Evolutionary conservation across 2,329 filamentous ascomycete genomes (phyloP).

Genomic region (Purpureocillium takamizusanense): DNA sequence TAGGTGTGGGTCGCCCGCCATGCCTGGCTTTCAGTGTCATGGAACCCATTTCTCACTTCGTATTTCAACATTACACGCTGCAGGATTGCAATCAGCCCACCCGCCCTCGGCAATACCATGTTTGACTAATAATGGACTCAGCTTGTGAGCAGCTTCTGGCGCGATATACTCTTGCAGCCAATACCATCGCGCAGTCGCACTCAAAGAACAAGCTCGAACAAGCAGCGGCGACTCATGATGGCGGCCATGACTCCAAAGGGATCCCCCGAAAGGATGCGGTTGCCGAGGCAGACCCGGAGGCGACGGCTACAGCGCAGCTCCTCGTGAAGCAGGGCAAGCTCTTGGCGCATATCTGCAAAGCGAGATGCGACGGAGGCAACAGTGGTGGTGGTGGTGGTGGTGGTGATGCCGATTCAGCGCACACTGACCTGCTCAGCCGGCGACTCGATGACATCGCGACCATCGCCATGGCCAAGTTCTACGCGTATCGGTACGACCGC

Average conservation of each 20-base stretch:
- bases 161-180: conserved; percentile 15
- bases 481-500: conserved; percentile 58
- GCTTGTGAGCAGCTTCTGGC: conserved; percentile 11
- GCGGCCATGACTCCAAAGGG: neutral
- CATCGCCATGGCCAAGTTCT: conserved; percentile 57
- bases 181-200: conserved; percentile 6
- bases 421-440: conserved; percentile 20
- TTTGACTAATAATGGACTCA: conserved; percentile 20
- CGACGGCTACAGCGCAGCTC: conserved; percentile 14
- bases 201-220: too few species aligned
- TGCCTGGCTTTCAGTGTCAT: too few species aligned
- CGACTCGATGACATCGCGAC: conserved; percentile 48
- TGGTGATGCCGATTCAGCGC: neutral
- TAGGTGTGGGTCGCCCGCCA: too few species aligned
- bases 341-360: conserved; percentile 14
- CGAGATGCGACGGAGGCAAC: conserved; percentile 1
- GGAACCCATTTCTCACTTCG: too few species aligned
- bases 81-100: too few species aligned
- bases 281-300: neutral
- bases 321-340: conserved; percentile 18
- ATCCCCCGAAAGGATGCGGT: too few species aligned
- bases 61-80: too few species aligned
- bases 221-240: too few species aligned
- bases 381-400: neutral
- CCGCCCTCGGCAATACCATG: too few species aligned